Evolutionary conservation across 2,329 filamentous ascomycete species (phyloP).

Genomic region (Lachnellula hyalina): DNA sequence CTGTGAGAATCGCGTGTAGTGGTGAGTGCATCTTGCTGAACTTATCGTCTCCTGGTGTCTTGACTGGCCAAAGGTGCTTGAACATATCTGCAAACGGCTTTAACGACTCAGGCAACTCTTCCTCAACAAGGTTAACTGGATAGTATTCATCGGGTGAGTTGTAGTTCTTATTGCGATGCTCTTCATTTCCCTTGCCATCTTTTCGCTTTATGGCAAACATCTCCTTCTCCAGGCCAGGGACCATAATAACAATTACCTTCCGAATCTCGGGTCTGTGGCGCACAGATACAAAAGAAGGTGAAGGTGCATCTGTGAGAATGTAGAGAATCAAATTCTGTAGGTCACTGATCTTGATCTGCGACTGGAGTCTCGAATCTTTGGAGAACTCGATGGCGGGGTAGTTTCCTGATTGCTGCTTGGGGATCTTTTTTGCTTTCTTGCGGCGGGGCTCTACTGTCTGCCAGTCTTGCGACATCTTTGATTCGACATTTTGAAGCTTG

Average conservation of each 20-base stretch:
- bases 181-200: slow-evolving; percentile 2
- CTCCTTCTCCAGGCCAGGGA: slow-evolving; percentile 82
- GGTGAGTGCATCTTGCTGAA: slow-evolving; percentile 80
- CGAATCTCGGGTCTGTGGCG: slow-evolving; percentile 58
- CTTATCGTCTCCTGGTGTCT: slow-evolving; percentile 79
- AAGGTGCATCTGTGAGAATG: slow-evolving; percentile 59
- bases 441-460: slow-evolving; percentile 45
- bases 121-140: slow-evolving; percentile 47
- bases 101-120: slow-evolving; percentile 48
- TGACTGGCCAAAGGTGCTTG: slow-evolving; percentile 81
- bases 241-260: slow-evolving; percentile 85
- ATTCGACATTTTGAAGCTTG: slow-evolving; percentile 6
- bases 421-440: slow-evolving; percentile 59
- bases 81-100: slow-evolving; percentile 77
- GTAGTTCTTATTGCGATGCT: slow-evolving; percentile 15
- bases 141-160: slow-evolving; percentile 55
- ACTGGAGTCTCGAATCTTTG: slow-evolving; percentile 48
- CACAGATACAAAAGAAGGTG: slow-evolving; percentile 61
- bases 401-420: slow-evolving; percentile 47
- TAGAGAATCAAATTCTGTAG: slow-evolving; percentile 61
- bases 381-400: slow-evolving; percentile 58
- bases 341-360: slow-evolving; percentile 57
- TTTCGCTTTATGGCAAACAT: slow-evolving; percentile 65
- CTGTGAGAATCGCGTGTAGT: slow-evolving; percentile 74
- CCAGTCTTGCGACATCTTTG: slow-evolving; percentile 38